Percentiles rank a stretch among this genome's conserved stretches.
phyloP scores from a whole-genome alignment of 495 filamentous ascomycete species.

The Lasiosphaeriaceae sp. region DNA sequence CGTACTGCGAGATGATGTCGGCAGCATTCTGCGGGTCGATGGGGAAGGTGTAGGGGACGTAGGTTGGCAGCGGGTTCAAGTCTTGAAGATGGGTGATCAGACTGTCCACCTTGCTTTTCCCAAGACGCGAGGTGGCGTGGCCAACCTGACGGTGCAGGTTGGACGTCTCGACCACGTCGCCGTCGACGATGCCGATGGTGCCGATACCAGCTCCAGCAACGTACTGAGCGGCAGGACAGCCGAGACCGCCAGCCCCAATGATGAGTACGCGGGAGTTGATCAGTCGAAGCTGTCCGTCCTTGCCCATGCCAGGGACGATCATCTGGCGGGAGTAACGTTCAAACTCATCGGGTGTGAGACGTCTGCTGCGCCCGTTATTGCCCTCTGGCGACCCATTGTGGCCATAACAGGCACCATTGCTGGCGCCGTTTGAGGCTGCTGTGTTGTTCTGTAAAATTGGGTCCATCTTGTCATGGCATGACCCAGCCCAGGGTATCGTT shows the following conservation, averaged over 20 bases:
- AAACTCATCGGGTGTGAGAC: slow-evolving; percentile 26
- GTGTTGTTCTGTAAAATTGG: too few relatives aligned
- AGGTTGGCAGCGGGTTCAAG: slow-evolving; percentile 65
- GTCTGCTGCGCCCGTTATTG: slow-evolving; percentile 1
- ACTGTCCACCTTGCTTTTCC: slow-evolving; percentile 78
- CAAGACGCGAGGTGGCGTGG: slow-evolving; percentile 66
- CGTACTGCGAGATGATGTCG: slow-evolving; percentile 61
- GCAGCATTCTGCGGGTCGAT: slow-evolving; percentile 63
- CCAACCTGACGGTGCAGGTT: slow-evolving; percentile 93
- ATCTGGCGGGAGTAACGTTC: slow-evolving; percentile 85
- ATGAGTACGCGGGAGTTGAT: slow-evolving; percentile 69
- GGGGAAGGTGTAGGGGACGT: slow-evolving; percentile 56
- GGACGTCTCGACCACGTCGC: slow-evolving; percentile 79
- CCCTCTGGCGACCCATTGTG: background rate
- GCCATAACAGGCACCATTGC: background rate
- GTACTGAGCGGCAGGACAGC: slow-evolving; percentile 88
- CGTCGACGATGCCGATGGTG: slow-evolving; percentile 79
- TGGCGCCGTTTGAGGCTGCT: background rate
- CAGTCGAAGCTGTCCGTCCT: slow-evolving; percentile 76
- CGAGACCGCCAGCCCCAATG: slow-evolving; percentile 88
- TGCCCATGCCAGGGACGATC: slow-evolving; percentile 80
- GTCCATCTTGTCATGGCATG: too few relatives aligned
- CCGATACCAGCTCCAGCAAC: slow-evolving; percentile 84
- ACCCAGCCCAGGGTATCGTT: too few relatives aligned
- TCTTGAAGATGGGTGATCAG: slow-evolving; percentile 61